phyloP scores from a whole-genome alignment of 129 eudicot species.

The Flaveria sonorensis region DNA sequence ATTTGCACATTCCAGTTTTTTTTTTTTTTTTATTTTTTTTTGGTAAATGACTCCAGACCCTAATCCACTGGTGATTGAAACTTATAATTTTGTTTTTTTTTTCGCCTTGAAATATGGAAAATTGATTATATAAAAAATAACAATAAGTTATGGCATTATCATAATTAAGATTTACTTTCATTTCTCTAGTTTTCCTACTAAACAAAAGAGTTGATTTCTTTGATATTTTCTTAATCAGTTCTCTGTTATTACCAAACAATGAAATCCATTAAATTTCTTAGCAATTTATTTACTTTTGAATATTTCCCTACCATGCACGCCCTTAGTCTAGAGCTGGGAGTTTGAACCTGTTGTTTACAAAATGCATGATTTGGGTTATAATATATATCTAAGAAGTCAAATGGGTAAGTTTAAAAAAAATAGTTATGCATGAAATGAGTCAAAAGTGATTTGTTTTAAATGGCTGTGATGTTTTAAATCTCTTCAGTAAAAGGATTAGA shows the following conservation, averaged over 20 bases:
- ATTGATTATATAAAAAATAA: no score
- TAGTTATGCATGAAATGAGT: background rate
- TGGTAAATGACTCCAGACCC: no score
- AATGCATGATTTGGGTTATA: background rate
- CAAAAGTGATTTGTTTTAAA: background rate
- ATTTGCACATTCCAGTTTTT: background rate
- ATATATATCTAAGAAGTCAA: background rate
- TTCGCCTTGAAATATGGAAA: no score
- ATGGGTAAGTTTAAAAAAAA: background rate
- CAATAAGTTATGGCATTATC: background rate
- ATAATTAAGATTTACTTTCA: background rate
- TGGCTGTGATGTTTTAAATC: background rate
- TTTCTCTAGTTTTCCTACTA: background rate
- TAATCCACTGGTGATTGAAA: no score
- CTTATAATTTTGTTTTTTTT: no score
- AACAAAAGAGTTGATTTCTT: background rate
- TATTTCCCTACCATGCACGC: background rate
- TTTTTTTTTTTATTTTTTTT: no score
- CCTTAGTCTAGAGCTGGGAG: slow-evolving; percentile 3
- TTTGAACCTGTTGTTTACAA: background rate
- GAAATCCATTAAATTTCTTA: background rate
- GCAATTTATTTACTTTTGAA: background rate
- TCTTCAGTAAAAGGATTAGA: background rate
- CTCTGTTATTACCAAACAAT: background rate
- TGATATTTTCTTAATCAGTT: background rate